Base-by-base conservation (phyloP, 202 grass and related monocot species). In the Schoenoplectus tabernaemontani region DNA sequence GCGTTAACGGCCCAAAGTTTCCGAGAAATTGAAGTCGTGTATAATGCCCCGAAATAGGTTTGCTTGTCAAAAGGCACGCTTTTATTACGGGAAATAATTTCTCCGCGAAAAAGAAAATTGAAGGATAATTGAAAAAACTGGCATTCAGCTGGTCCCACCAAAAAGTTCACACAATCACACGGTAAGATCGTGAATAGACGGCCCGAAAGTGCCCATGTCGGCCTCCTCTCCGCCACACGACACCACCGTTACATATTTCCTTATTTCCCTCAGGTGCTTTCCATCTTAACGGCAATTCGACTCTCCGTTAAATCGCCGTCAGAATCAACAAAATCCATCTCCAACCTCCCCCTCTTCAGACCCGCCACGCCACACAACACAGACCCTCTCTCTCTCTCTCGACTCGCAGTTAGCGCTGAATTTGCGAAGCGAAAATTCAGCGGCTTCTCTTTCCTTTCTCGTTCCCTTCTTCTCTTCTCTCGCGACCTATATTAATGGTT, bases 311-410 rank as follows among this genome's bases (percentile, higher is more conserved):
- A 17, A 46, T 4, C 23, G 1, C 68, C 68, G 68, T 72, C 32
- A 46, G 43, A 50, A 72, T 72, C 68, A 28, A 15, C 43, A 72
- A 48, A 50, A 72, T 72, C 43, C 41, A 50, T 46, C 4, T 50
- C 23, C 68, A 47, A 16, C 22, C 42, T 9, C 11, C 0, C 10
- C 12, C 44, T 15, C 41, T 71, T 24, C 46, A 53, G 23, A 46
- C 24, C 26, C 46, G 70, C 70, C 46, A 54, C 44, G 46, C 70
- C 70, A 74, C 70, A 74, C 28, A 72, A 72, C 68, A 72, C 24
- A 74, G 34, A 74, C 67, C 41, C 67, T 50, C 28, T 12, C 26
- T 13, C 28, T 56, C 11, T 32, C 60, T 63, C 70, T 51, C 44
- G 24, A 34, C 46, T 34, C 46, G 10, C 24, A 54, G 1, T 44